Percentiles rank a stretch among this genome's conserved stretches.
Evolutionary conservation across 441 rosid species (phyloP).

Genomic region (Syzygium syzygioides): DNA sequence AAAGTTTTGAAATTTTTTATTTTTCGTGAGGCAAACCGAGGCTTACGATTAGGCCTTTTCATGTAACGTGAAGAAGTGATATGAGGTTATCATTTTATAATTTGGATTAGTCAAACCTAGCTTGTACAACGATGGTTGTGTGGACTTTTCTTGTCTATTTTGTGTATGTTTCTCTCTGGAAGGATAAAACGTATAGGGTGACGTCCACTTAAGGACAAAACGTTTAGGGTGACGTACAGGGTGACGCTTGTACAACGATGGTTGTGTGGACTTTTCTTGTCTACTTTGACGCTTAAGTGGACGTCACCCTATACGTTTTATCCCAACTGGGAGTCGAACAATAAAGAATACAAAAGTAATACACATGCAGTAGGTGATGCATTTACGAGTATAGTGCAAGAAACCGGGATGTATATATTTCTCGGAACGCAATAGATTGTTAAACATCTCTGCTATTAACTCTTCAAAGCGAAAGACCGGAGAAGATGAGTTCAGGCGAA

Average conservation of each 20-base stretch:
- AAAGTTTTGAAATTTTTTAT: rapidly evolving
- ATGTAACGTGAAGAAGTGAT: neutral
- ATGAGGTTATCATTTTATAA: neutral
- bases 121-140: neutral
- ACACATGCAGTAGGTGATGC: neutral
- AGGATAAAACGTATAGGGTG: neutral
- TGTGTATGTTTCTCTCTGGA: neutral
- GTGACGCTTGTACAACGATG: neutral
- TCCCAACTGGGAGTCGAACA: neutral
- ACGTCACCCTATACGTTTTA: neutral
- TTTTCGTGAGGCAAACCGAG: too few relatives aligned
- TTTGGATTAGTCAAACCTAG: neutral
- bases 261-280: neutral
- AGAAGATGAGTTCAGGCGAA: neutral
- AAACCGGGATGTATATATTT: neutral
- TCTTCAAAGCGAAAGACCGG: neutral
- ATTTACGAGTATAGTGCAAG: neutral
- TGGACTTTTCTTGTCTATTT: neutral
- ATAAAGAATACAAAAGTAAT: neutral
- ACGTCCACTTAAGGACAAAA: too few relatives aligned
- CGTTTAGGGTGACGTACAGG: too few relatives aligned
- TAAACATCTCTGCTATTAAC: neutral
- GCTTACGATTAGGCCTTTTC: neutral
- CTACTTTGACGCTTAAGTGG: neutral
- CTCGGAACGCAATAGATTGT: neutral